Conservation (phyloP, 2,329 filamentous ascomycete species). For the Pseudodiploospora longispora region DNA sequence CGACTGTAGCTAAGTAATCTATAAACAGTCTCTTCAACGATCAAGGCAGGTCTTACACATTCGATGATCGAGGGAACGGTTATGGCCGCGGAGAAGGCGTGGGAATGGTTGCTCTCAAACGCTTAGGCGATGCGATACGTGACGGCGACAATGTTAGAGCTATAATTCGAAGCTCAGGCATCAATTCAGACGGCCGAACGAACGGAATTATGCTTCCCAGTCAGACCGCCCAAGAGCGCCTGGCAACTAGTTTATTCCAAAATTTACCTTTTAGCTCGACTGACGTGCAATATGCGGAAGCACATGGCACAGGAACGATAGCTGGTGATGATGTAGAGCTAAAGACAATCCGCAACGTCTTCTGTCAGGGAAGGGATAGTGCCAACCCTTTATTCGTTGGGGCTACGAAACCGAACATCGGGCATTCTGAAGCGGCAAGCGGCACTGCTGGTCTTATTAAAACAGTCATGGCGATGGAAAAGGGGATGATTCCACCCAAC, state of each 20-base stretch:
- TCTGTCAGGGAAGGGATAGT: neutral
- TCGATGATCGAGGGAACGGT: conserved; percentile 35
- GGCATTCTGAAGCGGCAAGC: conserved; percentile 3
- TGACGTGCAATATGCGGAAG: neutral
- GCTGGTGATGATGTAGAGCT: conserved; percentile 11
- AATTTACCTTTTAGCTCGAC: too few relatives aligned
- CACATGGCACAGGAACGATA: conserved; percentile 11
- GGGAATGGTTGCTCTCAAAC: conserved; percentile 36
- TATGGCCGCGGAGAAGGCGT: conserved; percentile 36
- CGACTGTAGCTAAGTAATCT: too few relatives aligned
- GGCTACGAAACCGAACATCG: conserved; percentile 1
- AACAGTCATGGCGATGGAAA: conserved; percentile 3
- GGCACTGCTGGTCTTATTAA: conserved; percentile 4
- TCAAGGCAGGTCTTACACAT: conserved; percentile 14
- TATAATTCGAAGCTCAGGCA: conserved; percentile 24
- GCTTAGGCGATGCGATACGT: conserved; percentile 30
- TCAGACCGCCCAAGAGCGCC: conserved; percentile 8
- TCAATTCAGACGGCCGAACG: conserved; percentile 35
- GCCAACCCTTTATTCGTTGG: neutral
- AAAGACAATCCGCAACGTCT: neutral
- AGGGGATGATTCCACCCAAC: conserved; percentile 4
- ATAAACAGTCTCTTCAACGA: neutral
- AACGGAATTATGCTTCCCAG: conserved; percentile 27
- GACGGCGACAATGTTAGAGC: conserved; percentile 32
- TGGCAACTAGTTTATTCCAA: conserved; percentile 12